Base-by-base conservation (phyloP, 75 land plant genomes). In the Picea glauca region DNA sequence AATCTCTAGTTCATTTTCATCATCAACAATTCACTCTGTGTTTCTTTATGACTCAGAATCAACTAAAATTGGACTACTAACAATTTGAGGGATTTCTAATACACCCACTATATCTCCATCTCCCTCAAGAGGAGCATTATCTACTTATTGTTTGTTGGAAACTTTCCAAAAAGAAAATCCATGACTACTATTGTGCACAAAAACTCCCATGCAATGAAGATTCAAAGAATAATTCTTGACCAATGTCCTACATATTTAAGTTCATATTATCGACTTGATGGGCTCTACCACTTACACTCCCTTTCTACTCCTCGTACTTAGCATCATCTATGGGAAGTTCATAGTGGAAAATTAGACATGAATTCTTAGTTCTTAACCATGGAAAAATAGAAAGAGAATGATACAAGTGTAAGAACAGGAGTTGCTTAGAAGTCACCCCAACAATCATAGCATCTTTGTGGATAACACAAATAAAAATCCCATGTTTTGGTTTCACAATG, bases 261-360 rank as follows among this genome's bases (percentile, higher is more conserved):
- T 38, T 67, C 43, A 33, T 33, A 67, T 38, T 67, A 67, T 67
- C 72, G 32, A n/a, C 38, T 67, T 7, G 0, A 38, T 67, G 72
- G 72, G 9, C 43, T 67, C 46, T 33, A 67, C 72, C 72, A 35
- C 18, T 38, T 67, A n/a, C 59, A 26, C 32, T 62, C 17, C 23
- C 77, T 68, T 83, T 88, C 21, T 79, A 80, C 54, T 85, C 84
- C 38, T 90, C 92, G 76, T 93, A 93, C 38, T 90, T 90, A 17
- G 80, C 60, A 74, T 93, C 92, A 84, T 90, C 95, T 61, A 92
- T 93, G 59, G 92, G 92, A 76, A 93, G 91, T 76, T 93, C 95
- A 81, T 78, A 85, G 17, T 92, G 80, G 72, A 92, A 90, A 35
- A 93, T 82, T 9, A 92, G 92, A 72, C 95, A 93, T 54, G 95